Evolutionary conservation across 345 rosid genomes (phyloP).

Genomic region (Pistacia atlantica): DNA sequence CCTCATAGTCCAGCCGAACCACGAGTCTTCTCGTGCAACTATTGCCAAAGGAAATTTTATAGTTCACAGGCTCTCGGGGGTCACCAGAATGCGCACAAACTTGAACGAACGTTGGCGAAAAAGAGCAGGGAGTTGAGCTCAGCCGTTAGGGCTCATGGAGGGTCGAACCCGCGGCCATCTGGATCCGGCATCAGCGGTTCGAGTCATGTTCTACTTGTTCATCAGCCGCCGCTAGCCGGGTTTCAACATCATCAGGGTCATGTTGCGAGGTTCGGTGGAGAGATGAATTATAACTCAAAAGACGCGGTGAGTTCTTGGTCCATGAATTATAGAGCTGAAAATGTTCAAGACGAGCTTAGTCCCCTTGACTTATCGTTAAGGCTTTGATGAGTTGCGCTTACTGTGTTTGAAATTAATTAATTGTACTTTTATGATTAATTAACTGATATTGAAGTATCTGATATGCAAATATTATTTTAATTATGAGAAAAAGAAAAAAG

Average conservation of each 20-base stretch:
- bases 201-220: slow-evolving; percentile 19
- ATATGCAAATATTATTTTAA: neutral
- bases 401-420: slow-evolving; percentile 4
- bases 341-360: slow-evolving; percentile 57
- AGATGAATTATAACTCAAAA: slow-evolving; percentile 31
- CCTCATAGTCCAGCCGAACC: slow-evolving; percentile 52
- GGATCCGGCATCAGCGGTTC: slow-evolving; percentile 12
- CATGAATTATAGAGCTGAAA: slow-evolving; percentile 42
- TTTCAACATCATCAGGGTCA: slow-evolving; percentile 43
- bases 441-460: neutral
- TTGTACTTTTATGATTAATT: slow-evolving; percentile 13
- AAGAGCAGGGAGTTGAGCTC: slow-evolving; percentile 66
- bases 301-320: slow-evolving; percentile 34
- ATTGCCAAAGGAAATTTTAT: slow-evolving; percentile 82
- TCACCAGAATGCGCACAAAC: slow-evolving; percentile 97
- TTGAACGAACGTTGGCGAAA: slow-evolving; percentile 90
- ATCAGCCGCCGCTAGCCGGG: slow-evolving; percentile 26
- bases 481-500: neutral
- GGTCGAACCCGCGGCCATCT: slow-evolving; percentile 25
- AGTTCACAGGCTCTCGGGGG: slow-evolving; percentile 99
- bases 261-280: slow-evolving; percentile 30
- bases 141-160: slow-evolving; percentile 30
- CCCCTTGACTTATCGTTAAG: slow-evolving; percentile 81
- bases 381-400: slow-evolving; percentile 45
- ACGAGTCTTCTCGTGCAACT: slow-evolving; percentile 89